Base-by-base conservation (phyloP, 495 filamentous ascomycete genomes). In the Xylaria sp. region DNA sequence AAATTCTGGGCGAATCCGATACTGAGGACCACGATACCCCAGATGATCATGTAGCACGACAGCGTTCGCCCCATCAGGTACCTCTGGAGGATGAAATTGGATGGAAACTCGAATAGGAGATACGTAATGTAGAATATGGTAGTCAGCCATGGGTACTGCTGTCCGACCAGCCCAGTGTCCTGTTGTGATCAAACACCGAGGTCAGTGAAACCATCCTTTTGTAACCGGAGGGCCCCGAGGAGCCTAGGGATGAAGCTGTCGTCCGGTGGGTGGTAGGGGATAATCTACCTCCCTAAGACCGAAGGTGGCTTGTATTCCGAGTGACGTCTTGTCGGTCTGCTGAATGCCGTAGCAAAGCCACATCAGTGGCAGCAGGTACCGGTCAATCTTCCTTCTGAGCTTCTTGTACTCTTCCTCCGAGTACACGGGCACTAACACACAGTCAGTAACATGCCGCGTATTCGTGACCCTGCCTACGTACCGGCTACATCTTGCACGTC, bases 261-360 rank as follows among this genome's bases (percentile, higher is more conserved):
- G 33, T 15, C 11, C 33, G n/a, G n/a, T n/a, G n/a, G n/a, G n/a
- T 37, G 31, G 35, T 59, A 21, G 21, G 21, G 24, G 40, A 61
- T 1, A 11, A 29, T 21, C 33, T 31, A 67, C 64, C 64, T 67
- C 64, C 21, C 64, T 67, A 11, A 67, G 64, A 14, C 77, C 76
- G 31, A 79, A 78, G 17, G 74, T 79, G 21, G 76, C 77, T 55
- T 79, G 77, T 19, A 74, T 78, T 41, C 75, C 74, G 53, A 79
- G 74, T 0, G 77, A 79, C 29, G 77, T 79, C 50, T 79, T 79
- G 26, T 79, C 77, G 0, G 71, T 75, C 61, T 79, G 77, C 58
- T 79, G 77, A 31, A 79, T 76, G 31, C 77, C 77, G 46, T 79
- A 79, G 67, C 77, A 79, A 40, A 79, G 74, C 77, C 77, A 79